Evolutionary conservation across 1,139 yeast genomes (phyloP), one percentile per base, ranked within the genome.

Genomic region (Spathaspora sp.): DNA sequence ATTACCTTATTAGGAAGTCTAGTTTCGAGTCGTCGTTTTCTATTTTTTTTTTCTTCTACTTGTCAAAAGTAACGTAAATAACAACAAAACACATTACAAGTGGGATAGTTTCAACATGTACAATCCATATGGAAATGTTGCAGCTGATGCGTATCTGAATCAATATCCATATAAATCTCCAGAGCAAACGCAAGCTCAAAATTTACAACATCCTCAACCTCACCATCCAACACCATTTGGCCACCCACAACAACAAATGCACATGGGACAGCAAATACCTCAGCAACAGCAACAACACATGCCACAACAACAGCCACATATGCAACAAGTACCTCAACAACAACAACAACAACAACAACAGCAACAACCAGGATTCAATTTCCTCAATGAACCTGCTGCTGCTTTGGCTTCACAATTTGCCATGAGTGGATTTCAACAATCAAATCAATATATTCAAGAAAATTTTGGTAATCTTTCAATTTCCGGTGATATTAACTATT

Each of bases 331-430:
- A 3, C 65, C 57, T 34, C 60, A 57, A 2, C 65, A 57, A 33
- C 65, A 57, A 8, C 68, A 58, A 29, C 65, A 57, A 41, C 65
- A 65, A 17, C 63, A 57, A 34, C 64, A 61, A 11, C 67, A 60
- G 55, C 48, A 46, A 20, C 49, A 44, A 42, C 41, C 41, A 18
- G 43, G 47, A 24, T 50, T 47, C 42, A 48, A 46, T 41, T 75
- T 86, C 54, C 79, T 89, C 63, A 80, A 78, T 54, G 96, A 89
- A 59, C 95, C 96, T 17, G 81, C 89, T 5, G 81, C 96, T 0
- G 82, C 87, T 45, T 78, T 93, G 75, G 97, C 97, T 2, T 80
- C 93, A 31, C 96, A 89, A 59, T 82, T 91, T 51, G 97, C 98
- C 27, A 86, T 89, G 58, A 80, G 80, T 46, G 97, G 98, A 4